These are phyloP conservation scores for Apostasia ramifera DNA, from an alignment of 106 monocot species.

Conservation along the genomic window DNA sequence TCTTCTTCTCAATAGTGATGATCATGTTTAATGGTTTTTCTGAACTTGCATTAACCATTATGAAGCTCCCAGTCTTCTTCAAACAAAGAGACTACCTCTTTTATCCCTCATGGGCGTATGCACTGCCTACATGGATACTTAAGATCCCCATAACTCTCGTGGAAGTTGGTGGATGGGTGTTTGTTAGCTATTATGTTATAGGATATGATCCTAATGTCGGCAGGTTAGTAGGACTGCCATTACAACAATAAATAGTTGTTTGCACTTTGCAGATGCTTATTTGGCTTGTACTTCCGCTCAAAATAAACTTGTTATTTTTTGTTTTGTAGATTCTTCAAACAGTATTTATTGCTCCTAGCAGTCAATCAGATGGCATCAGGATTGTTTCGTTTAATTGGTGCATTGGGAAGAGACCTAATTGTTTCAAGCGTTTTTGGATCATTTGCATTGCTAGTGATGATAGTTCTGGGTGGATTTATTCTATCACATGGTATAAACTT, in stretches of 20 bases:
- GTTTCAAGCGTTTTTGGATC: conserved; percentile 64
- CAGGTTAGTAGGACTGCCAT: conserved; percentile 17
- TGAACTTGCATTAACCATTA: conserved; percentile 33
- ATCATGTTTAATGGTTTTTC: conserved; percentile 46
- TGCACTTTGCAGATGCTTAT: too few species aligned
- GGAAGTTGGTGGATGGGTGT: conserved; percentile 37
- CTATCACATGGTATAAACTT: conserved; percentile 17
- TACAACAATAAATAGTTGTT: too few species aligned
- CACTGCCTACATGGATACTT: conserved; percentile 43
- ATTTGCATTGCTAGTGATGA: conserved; percentile 48
- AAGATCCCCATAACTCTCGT: conserved; percentile 38
- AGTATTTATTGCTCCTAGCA: conserved; percentile 42
- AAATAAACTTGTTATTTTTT: neutral
- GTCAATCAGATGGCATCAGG: conserved; percentile 62
- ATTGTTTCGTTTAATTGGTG: conserved; percentile 58
- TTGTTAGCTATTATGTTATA: conserved; percentile 44
- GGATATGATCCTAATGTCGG: conserved; percentile 43
- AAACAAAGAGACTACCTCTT: conserved; percentile 51
- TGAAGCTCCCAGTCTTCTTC: conserved; percentile 57
- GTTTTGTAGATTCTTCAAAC: conserved; percentile 55
- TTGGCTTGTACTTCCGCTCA: too few species aligned
- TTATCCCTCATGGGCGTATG: conserved; percentile 55
- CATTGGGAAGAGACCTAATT: conserved; percentile 46
- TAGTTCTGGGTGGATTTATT: conserved; percentile 69
- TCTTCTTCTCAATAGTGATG: conserved; percentile 32